phyloP scores from a whole-genome alignment of 495 filamentous ascomycete genomes.

The Pseudomonodictys pantanalensis region DNA sequence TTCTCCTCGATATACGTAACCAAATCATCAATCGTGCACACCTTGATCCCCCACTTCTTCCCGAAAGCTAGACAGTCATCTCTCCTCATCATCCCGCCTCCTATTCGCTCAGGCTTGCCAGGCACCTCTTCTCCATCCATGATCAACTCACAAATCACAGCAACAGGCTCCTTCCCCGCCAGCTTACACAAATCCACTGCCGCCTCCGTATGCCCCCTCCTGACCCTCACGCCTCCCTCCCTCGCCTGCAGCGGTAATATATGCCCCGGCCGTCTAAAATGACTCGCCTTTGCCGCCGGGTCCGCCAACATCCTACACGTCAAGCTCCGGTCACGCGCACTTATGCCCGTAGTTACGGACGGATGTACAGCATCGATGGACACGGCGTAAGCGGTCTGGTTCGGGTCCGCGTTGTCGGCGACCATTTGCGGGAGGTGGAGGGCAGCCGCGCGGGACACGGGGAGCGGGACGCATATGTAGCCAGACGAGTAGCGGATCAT shows the following conservation, averaged over 20 bases:
- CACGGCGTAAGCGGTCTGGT: conserved; percentile 88
- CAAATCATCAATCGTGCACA: conserved; percentile 93
- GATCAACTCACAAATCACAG: conserved; percentile 63
- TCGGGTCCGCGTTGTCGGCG: conserved; percentile 72
- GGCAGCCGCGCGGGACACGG: conserved; percentile 58
- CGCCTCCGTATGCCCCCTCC: conserved; percentile 89
- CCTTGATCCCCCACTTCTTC: conserved; percentile 80
- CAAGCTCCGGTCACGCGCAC: conserved; percentile 78
- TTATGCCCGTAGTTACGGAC: conserved; percentile 83
- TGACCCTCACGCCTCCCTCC: conserved; percentile 73
- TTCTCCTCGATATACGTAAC: conserved; percentile 72
- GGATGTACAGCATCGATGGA: conserved; percentile 73
- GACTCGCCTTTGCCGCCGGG: conserved; percentile 50
- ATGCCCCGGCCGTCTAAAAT: conserved; percentile 84
- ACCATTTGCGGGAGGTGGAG: conserved; percentile 92
- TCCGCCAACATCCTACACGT: conserved; percentile 79
- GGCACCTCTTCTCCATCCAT: conserved; percentile 51
- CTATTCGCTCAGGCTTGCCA: conserved; percentile 53
- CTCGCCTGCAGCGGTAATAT: conserved; percentile 81
- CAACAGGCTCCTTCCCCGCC: conserved; percentile 53
- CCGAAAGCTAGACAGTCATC: conserved; percentile 90
- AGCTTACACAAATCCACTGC: conserved; percentile 50
- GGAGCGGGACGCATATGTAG: conserved; percentile 82
- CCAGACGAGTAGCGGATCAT: conserved; percentile 83
- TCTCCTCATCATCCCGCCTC: conserved; percentile 83